These are phyloP conservation scores for Coemansia sp. DNA, from an alignment of 192 early-diverging fungal species.

Conservation along the genomic window DNA sequence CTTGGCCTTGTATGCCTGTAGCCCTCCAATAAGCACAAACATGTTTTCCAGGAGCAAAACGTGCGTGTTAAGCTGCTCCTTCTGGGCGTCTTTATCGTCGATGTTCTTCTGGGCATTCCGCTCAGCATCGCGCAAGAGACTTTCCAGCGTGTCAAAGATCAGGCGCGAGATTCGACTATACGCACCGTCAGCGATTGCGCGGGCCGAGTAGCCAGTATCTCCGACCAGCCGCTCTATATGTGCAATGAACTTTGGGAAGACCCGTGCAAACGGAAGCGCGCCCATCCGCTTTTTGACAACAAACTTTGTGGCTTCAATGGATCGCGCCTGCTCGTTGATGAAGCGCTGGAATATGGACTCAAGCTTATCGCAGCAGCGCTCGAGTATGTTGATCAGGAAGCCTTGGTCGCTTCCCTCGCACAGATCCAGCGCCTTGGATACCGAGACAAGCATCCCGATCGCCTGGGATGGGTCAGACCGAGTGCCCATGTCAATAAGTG, in stretches of 20 bases:
- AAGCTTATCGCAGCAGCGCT: constrained; percentile 67
- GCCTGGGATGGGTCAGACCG: constrained; percentile 73
- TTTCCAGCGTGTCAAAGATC: constrained; percentile 88
- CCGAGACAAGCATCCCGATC: constrained; percentile 83
- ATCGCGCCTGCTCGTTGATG: constrained; percentile 82
- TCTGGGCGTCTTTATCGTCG: constrained; percentile 80
- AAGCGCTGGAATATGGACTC: constrained; percentile 78
- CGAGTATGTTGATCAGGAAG: constrained; percentile 67
- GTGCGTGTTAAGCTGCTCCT: constrained; percentile 87
- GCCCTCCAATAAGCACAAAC: constrained; percentile 86
- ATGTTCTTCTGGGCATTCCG: constrained; percentile 56
- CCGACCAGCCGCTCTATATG: constrained; percentile 63
- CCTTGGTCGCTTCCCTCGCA: constrained; percentile 74
- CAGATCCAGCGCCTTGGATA: constrained; percentile 72
- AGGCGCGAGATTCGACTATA: constrained; percentile 80
- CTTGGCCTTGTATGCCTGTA: constrained; percentile 73
- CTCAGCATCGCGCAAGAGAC: constrained; percentile 76
- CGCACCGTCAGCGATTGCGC: constrained; percentile 71
- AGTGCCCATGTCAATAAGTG: constrained; percentile 73
- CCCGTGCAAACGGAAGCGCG: constrained; percentile 85
- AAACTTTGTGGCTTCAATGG: constrained; percentile 90
- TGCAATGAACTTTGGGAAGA: constrained; percentile 87
- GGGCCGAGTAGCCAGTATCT: constrained; percentile 63
- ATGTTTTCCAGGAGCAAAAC: constrained; percentile 92
- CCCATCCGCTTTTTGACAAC: constrained; percentile 86